Conservation (phyloP, 148 eudicot species). For the Diospyros lotus region DNA sequence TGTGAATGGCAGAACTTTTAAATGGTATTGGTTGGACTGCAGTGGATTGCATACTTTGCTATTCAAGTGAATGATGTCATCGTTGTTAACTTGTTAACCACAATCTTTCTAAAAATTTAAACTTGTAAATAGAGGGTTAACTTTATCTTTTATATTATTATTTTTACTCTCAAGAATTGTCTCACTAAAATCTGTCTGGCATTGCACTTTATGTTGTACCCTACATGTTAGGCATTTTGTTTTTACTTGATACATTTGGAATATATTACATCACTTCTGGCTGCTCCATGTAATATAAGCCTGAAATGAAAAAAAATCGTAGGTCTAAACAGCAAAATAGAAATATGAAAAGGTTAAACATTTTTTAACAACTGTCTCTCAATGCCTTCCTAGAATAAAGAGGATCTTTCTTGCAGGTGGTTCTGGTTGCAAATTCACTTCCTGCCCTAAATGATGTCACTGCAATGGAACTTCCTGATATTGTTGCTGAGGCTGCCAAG, state of each 20-base stretch:
- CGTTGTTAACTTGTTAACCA: too few relatives aligned
- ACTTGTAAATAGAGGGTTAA: too few relatives aligned
- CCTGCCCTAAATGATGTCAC: conserved; percentile 96
- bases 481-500: conserved; percentile 99
- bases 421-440: conserved; percentile 90
- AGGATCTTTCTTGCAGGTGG: conserved; percentile 55
- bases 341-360: too few relatives aligned
- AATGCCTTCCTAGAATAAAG: background rate
- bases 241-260: background rate
- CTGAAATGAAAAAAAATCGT: too few relatives aligned
- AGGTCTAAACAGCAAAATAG: too few relatives aligned
- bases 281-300: too few relatives aligned
- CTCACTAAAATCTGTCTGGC: background rate
- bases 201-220: background rate
- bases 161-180: background rate
- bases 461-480: conserved; percentile 95
- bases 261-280: background rate
- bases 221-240: background rate
- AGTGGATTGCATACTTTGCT: too few relatives aligned
- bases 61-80: too few relatives aligned
- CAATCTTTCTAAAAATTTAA: too few relatives aligned
- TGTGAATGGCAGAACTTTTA: background rate
- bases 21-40: background rate
- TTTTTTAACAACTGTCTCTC: background rate
- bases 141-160: too few relatives aligned